Evolutionary conservation across 1,139 yeast species (phyloP), one percentile per base, ranked within the genome.

Genomic region (Nakaseomyces delphensis): DNA sequence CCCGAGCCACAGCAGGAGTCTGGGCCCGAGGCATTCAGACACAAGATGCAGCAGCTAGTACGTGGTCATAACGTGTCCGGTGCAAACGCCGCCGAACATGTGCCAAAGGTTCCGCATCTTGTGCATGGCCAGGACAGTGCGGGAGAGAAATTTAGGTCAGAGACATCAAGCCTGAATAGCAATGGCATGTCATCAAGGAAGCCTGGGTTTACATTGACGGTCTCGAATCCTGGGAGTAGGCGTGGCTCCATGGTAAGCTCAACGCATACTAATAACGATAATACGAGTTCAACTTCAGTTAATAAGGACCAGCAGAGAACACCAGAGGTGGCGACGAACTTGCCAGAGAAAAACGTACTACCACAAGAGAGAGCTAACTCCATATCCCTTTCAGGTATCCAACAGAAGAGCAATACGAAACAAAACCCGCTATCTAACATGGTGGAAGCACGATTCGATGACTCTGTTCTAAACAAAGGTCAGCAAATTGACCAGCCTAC

Each of bases 241-340:
- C 45, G 47, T 21, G 52, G 47, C 9, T 52, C 45, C 16, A 45
- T 43, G 33, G 45, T 45, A 19, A 50, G 50, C 29, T 41, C 43
- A 10, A 37, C 39, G 11, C 39, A 43, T 4, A 40, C 33, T 3
- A 36, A 29, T 35, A 36, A 29, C 21, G 43, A 40, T 24, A 40
- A 23, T 29, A 25, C 28, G 19, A 19, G 3, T 15, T 27, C 28
- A 23, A 39, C n/a, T 11, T 13, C 21, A 38, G n/a, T n/a, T n/a
- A n/a, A n/a, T n/a, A 20, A 28, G 10, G 18, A 28, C 13, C 36
- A 19, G 29, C 13, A 33, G 19, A 36, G 25, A 21, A 27, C 35
- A 4, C 39, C 35, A 7, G 35, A 31, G 4, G 18, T 11, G 11
- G 23, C 6, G 6, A 7, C n/a, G 23, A 23, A 23, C 11, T 9